Conservation (phyloP, 202 grass and related monocot genomes). For the Carex sylvatica region DNA sequence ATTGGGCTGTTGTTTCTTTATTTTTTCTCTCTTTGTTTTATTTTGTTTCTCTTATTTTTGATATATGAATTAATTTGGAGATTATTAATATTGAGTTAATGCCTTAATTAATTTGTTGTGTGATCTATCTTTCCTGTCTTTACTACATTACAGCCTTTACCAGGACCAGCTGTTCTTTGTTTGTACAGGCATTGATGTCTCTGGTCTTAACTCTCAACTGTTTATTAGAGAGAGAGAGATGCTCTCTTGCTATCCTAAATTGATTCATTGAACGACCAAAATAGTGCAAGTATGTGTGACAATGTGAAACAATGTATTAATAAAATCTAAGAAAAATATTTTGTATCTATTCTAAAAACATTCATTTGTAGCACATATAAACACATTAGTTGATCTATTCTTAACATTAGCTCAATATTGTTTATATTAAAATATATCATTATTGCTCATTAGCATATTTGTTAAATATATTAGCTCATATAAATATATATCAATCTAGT, state of each 20-base stretch:
- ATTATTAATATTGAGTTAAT: constrained; percentile 8
- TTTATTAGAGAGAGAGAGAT: background rate
- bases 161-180: constrained; percentile 4
- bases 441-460: no score
- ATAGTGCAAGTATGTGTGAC: background rate
- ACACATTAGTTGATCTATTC: no score
- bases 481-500: background rate
- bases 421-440: no score
- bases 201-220: constrained; percentile 7
- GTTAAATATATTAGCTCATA: background rate
- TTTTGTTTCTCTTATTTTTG: background rate
- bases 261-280: background rate
- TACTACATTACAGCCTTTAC: constrained; percentile 11
- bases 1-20: constrained; percentile 7
- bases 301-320: background rate
- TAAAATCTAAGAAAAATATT: background rate
- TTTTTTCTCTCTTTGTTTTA: background rate
- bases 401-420: no score
- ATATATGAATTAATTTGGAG: background rate
- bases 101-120: background rate
- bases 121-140: background rate
- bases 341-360: background rate
- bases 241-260: background rate
- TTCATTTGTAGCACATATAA: no score
- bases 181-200: constrained; percentile 17